Percentiles rank a stretch among this genome's conserved stretches.
Evolutionary conservation across 805 yeast genomes (phyloP).

Genomic region (Barnettozyma wickerhamii): DNA sequence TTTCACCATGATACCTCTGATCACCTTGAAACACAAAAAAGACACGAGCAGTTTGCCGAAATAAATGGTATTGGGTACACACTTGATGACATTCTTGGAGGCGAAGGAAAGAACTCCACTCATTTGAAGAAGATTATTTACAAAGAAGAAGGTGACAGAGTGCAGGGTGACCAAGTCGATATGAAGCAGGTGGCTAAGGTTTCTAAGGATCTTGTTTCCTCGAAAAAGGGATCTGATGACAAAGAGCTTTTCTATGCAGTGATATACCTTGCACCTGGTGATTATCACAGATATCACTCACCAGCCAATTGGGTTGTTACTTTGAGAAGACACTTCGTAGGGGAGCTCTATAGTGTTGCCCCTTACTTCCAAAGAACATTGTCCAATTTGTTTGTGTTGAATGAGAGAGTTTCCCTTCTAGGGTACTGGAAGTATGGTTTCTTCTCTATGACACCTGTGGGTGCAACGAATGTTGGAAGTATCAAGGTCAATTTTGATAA

Average conservation of each 20-base stretch:
- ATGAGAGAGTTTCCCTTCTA: constrained; percentile 90
- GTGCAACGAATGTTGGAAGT: constrained; percentile 98
- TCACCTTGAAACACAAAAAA: constrained; percentile 37
- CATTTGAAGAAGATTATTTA: constrained; percentile 46
- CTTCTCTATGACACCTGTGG: constrained; percentile 98
- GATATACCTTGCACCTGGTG: constrained; percentile 96
- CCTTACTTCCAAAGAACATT: constrained; percentile 91
- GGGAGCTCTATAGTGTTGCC: constrained; percentile 92
- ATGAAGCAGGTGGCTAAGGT: constrained; percentile 32
- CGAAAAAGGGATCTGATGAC: constrained; percentile 27
- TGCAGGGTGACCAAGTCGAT: constrained; percentile 29
- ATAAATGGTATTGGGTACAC: constrained; percentile 71
- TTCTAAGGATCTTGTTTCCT: constrained; percentile 26
- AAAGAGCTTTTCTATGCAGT: constrained; percentile 81
- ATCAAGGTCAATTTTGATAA: constrained; percentile 89
- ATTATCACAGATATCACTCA: constrained; percentile 94
- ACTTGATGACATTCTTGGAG: constrained; percentile 63
- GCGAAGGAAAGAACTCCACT: constrained; percentile 37
- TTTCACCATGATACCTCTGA: constrained; percentile 30
- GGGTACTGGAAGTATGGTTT: constrained; percentile 98
- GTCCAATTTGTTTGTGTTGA: constrained; percentile 81
- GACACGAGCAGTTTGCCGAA: constrained; percentile 73
- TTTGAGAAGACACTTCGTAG: constrained; percentile 89
- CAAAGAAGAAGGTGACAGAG: constrained; percentile 66
- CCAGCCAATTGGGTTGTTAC: constrained; percentile 96